Base-by-base conservation (phyloP, 257 asterid genomes). In the Prunella vulgaris region DNA sequence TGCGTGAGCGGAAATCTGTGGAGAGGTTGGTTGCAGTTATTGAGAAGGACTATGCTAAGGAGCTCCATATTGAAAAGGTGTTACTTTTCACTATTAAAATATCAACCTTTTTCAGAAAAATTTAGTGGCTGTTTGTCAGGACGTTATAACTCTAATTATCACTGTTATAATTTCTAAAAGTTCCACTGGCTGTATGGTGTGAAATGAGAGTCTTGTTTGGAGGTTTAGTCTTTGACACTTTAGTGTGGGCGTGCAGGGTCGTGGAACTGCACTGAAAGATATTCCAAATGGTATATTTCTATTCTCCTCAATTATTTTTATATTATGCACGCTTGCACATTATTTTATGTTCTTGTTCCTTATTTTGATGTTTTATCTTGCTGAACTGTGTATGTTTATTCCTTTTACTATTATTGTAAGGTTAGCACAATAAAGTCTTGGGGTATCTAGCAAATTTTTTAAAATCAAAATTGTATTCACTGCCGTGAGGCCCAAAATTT, bases 251-350 rank as follows among this genome's bases (percentile, higher is more conserved):
- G 60, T 68, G 83, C 92, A 94, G 98, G 99, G 99, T 40, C 93
- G 84, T 79, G 99, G 99, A 85, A 88, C 95, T 82, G 89, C 96
- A 5, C 83, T 94, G 60, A 94, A 94, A 85, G 97, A 91, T 77
- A 91, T 94, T 44, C 99, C 97, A 25, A 89, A 91, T 74, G 99
- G 99, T 94, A 89, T 70, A 48, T 60, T 68, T 46, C 60, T 38
- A 13, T 40, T n/a, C 33, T 17, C 1, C 62, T 61, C 42, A 10
- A 9, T 60, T 46, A 37, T 22, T 32, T 66, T 28, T 48, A 66
- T 10, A 25, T 74, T 8, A 24, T 10, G 62, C 42, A 65, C 33
- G 44, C 59, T 20, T 46, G 54, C 27, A 25, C 33, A 58, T 76
- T 4, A 15, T 24, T 33, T 77, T 17, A 27, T 21, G 17, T 28